phyloP scores from a whole-genome alignment of 371 early-diverging fungal species.

The Lichtheimia hyalospora region DNA sequence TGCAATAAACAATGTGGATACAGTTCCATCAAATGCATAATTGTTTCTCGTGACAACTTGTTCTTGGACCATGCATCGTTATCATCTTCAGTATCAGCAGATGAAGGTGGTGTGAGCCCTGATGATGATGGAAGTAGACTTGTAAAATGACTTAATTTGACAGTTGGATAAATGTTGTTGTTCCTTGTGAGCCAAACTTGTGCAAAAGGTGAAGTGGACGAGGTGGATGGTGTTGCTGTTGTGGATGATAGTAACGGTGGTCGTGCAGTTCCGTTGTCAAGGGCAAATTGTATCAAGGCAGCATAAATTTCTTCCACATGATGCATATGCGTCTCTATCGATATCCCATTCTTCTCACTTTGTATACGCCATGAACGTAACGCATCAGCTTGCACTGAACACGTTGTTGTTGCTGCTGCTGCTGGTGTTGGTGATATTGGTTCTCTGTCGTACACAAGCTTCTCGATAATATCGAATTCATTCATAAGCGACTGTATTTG shows the following conservation, averaged over 20 bases:
- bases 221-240: background rate
- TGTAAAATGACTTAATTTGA: slow-evolving; percentile 43
- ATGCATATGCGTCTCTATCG: slow-evolving; percentile 43
- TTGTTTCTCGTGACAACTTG: slow-evolving; percentile 4
- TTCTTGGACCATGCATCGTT: background rate
- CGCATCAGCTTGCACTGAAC: slow-evolving; percentile 5
- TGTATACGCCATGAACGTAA: slow-evolving; percentile 26
- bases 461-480: slow-evolving; percentile 40
- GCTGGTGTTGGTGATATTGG: background rate
- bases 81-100: background rate
- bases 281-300: slow-evolving; percentile 36
- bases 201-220: slow-evolving; percentile 3
- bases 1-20: slow-evolving; percentile 43
- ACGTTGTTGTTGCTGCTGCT: background rate
- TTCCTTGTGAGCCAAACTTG: slow-evolving; percentile 38
- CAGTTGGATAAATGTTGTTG: slow-evolving; percentile 37
- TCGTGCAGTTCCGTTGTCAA: slow-evolving; percentile 30
- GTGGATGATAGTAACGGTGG: slow-evolving; percentile 8
- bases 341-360: slow-evolving; percentile 18
- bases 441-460: slow-evolving; percentile 21
- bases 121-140: slow-evolving; percentile 28
- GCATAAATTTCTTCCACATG: slow-evolving; percentile 42
- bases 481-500: slow-evolving; percentile 40
- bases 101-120: slow-evolving; percentile 12
- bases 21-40: slow-evolving; percentile 17